Conservation (phyloP, 495 filamentous ascomycete species). For the Penicillium salamii region DNA sequence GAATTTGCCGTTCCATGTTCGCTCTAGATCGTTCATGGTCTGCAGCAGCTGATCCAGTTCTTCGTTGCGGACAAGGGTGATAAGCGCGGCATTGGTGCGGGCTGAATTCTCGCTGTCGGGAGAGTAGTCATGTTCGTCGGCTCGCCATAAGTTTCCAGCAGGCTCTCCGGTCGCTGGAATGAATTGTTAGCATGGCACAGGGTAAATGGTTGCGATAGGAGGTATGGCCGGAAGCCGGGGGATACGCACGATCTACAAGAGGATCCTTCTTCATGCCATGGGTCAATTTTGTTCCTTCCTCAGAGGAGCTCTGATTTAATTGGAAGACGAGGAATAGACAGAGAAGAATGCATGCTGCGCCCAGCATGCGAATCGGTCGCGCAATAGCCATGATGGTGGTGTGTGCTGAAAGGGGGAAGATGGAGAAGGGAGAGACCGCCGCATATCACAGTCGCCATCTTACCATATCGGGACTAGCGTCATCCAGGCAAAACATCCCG, state of each 20-base stretch:
- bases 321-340: constrained; percentile 74
- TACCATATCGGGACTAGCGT: constrained; percentile 32
- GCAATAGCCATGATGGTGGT: constrained; percentile 69
- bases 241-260: constrained; percentile 71
- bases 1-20: constrained; percentile 98
- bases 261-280: constrained; percentile 68
- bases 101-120: constrained; percentile 69
- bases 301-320: constrained; percentile 52
- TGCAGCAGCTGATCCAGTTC: constrained; percentile 80
- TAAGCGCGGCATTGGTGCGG: constrained; percentile 88
- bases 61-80: constrained; percentile 87
- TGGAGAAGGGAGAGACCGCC: constrained; percentile 12
- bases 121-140: constrained; percentile 66
- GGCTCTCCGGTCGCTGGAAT: constrained; percentile 75
- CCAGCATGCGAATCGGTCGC: constrained; percentile 76
- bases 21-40: constrained; percentile 86
- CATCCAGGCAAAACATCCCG: constrained; percentile 17
- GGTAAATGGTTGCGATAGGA: background rate
- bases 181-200: constrained; percentile 6
- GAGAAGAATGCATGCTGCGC: constrained; percentile 63
- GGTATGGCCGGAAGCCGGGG: constrained; percentile 5
- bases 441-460: constrained; percentile 19
- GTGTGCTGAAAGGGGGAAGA: constrained; percentile 21
- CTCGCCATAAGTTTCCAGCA: constrained; percentile 65
- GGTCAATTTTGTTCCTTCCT: constrained; percentile 32